Evolutionary conservation across 1,284 basidiomycete species (phyloP).

Genomic region (Blastosporella zonata): DNA sequence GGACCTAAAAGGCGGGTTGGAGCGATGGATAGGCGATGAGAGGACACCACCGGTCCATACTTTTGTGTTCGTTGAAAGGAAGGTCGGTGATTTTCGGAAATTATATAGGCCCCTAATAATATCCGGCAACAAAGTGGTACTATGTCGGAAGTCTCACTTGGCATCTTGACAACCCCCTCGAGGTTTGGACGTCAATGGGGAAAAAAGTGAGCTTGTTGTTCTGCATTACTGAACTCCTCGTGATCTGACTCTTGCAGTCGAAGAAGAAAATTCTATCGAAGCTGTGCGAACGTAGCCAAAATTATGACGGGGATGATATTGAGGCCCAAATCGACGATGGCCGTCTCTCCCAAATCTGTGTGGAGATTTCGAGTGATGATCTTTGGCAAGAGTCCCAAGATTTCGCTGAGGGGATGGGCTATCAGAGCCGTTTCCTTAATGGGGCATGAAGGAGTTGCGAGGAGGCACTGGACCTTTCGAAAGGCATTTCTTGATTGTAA

Average conservation of each 20-base stretch:
- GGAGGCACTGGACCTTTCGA: not conserved
- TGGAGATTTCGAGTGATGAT: conserved; percentile 34
- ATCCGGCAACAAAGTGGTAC: conserved; percentile 39
- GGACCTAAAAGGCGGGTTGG: conserved; percentile 30
- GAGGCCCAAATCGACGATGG: conserved; percentile 31
- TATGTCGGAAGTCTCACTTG: conserved; percentile 45
- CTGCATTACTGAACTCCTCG: not conserved
- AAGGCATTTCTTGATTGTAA: not conserved
- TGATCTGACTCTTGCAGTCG: conserved; percentile 25
- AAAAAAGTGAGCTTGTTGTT: conserved; percentile 28
- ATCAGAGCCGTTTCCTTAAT: not conserved
- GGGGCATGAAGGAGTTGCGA: not conserved
- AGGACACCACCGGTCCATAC: conserved; percentile 40
- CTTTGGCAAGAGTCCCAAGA: conserved; percentile 24
- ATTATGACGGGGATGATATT: conserved; percentile 29
- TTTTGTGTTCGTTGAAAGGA: conserved; percentile 42
- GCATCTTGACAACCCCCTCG: conserved; percentile 25
- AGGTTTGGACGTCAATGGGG: conserved; percentile 37
- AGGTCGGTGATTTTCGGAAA: conserved; percentile 29
- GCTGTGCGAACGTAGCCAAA: conserved; percentile 30
- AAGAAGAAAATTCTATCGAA: conserved; percentile 32
- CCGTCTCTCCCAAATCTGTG: conserved; percentile 37
- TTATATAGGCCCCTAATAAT: not conserved
- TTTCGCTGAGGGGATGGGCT: conserved; percentile 25
- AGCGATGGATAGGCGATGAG: conserved; percentile 31